Percentiles rank a stretch among this genome's conserved stretches.
Evolutionary conservation across 768 basidiomycete species (phyloP).

Genomic region (Pisolithus albus): DNA sequence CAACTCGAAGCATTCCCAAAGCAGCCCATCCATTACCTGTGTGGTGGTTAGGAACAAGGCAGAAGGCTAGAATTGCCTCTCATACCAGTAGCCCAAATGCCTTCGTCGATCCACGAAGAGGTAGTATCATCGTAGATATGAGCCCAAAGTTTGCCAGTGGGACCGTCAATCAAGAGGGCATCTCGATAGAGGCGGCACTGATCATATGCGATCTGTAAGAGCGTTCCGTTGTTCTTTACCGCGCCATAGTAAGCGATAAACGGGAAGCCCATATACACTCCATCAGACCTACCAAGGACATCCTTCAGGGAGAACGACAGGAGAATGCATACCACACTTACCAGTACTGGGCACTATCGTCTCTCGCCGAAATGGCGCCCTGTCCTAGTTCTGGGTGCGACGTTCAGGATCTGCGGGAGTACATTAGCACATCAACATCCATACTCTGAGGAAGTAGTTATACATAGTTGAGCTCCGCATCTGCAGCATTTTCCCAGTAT

Average conservation of each 20-base stretch:
- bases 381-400: constrained; percentile 24
- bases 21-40: constrained; percentile 37
- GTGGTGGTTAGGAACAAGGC: background rate
- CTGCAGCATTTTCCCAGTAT: constrained; percentile 18
- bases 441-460: background rate
- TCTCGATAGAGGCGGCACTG: constrained; percentile 37
- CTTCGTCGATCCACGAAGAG: constrained; percentile 10
- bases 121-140: constrained; percentile 24
- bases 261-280: constrained; percentile 38
- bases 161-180: constrained; percentile 22
- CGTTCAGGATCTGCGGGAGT: constrained; percentile 15
- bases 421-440: background rate
- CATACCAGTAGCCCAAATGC: constrained; percentile 32
- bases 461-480: constrained; percentile 19
- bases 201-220: constrained; percentile 34
- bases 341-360: constrained; percentile 29
- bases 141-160: constrained; percentile 30
- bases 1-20: constrained; percentile 34
- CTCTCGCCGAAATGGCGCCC: constrained; percentile 39
- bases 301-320: background rate
- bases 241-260: constrained; percentile 39
- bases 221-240: constrained; percentile 26
- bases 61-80: background rate
- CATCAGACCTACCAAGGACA: constrained; percentile 26
- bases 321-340: background rate